A percentile compares a stretch with the other conserved stretches of the same genome.
phyloP scores from a whole-genome alignment of 225 moss, liverwort and hornwort genomes.

The Thuidium tamariscinum region DNA sequence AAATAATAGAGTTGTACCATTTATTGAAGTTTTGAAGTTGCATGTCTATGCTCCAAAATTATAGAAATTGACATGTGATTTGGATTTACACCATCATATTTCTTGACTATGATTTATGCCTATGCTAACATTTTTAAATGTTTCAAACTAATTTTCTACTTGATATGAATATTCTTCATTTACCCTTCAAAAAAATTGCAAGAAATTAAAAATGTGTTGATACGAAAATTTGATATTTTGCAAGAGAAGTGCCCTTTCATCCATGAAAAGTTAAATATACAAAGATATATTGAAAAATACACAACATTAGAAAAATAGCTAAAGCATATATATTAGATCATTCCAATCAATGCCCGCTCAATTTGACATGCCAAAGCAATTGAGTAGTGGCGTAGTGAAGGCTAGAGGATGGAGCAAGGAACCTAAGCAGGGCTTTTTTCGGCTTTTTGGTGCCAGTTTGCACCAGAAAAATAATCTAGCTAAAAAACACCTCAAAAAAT shows the following conservation, averaged over 20 bases:
- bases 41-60: background rate
- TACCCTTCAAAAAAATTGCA: background rate
- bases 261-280: background rate
- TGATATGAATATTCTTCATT: background rate
- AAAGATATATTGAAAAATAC: background rate
- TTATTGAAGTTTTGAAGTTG: background rate
- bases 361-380: too few species aligned
- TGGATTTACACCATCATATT: background rate
- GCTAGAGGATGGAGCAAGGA: too few species aligned
- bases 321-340: background rate
- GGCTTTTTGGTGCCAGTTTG: too few species aligned
- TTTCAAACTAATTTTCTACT: background rate
- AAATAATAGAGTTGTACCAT: rapidly evolving
- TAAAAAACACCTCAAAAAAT: too few species aligned
- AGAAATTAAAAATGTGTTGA: background rate
- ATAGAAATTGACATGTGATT: background rate
- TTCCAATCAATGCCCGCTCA: too few species aligned
- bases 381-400: too few species aligned
- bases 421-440: too few species aligned
- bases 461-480: too few species aligned
- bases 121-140: background rate
- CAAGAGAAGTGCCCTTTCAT: background rate
- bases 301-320: background rate
- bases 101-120: background rate
- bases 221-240: background rate